Base-by-base conservation (phyloP, 345 rosid genomes). In the Brassica carinata region DNA sequence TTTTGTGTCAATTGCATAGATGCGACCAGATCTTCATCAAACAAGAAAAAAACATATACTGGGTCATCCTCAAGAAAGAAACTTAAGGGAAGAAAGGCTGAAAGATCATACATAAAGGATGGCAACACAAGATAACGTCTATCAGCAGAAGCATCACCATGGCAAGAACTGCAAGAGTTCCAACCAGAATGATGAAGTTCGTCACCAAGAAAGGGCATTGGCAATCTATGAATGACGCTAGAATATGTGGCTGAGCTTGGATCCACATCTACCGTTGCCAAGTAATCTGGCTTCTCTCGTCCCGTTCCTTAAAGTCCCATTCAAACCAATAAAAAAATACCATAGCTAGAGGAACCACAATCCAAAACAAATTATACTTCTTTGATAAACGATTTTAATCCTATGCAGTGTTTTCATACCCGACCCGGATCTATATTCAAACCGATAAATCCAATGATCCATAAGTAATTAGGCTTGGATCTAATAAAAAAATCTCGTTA, bases 151-250 rank as follows among this genome's bases (percentile, higher is more conserved):
- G 97, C 84, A 84, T 94, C 95, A 18, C 94, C 95, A 80, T 89
- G 89, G 90, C 98, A 94, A 5, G 98, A 94, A 81, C 98, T 94
- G 83, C 97, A 94, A 7, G 94, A 45, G 81, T 94, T 94, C 97
- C 98, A 94, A 3, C 98, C 98, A 2, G 94, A 81, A 83, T 92
- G 98, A 72, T 94, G 97, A 26, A 94, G 89, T 75, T 92, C 98
- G 82, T 94, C 98, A 18, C 97, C 97, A 2, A 90, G 1, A 77
- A 82, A 66, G 10, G 96, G 94, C 84, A 91, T 82, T 48, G 88
- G 83, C 6, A 94, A 81, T 86, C 98, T 86, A 75, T 92, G 95
- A 78, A 94, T 88, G 34, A 92, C 90, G 64, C 85, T 82, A 2
- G 98, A 91, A 75, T 79, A 92, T 51, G 88, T 92, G 5, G 95